Evolutionary conservation across 164 flowering plant species (phyloP), one percentile per base, ranked within the genome.

Genomic region (Tetrastigma voinierianum): DNA sequence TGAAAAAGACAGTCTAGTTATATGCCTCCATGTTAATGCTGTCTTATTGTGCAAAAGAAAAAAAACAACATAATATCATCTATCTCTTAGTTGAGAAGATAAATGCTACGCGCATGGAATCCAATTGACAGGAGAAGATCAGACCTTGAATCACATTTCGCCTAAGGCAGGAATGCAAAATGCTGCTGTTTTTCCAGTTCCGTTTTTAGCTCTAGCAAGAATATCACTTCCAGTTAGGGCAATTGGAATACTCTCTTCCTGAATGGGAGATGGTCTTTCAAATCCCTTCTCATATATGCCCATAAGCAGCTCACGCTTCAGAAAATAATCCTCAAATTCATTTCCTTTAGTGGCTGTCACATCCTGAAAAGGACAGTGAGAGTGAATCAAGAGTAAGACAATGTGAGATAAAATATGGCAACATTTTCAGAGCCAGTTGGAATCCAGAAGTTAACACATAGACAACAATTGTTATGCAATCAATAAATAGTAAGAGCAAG

Each of bases 281-380:
- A n/a, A n/a, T n/a, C n/a, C n/a, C n/a, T n/a, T n/a, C n/a, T n/a
- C n/a, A n/a, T n/a, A n/a, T n/a, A n/a, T 95, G 61, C 97, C 99
- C 97, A 90, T 95, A 59, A 95, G 94, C 70, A 95, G 77, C 78
- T 95, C 97, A 44, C 99, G 92, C 61, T 95, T 92, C 72, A 95
- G 74, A 79, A 95, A 95, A 70, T 95, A 95, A 77, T 92, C 99
- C 74, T 95, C 99, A 75, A 95, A 95, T 67, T 95, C 99, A 89
- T 95, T 92, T 77, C 99, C 99, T 75, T 95, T 95, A 10, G 99
- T 95, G 59, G 97, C 99, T 65, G 98, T 95, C 46, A 95, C 99
- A 86, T 95, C 99, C 99, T 95, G 82, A 45, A 74, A 17, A 48
- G 17, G 57, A 65, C 2, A 65, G 32, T 18, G 40, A 14, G 23